Evolutionary conservation across 306 rosid species (phyloP), one percentile per base, ranked within the genome.

Genomic region (Acmispon strigosus): DNA sequence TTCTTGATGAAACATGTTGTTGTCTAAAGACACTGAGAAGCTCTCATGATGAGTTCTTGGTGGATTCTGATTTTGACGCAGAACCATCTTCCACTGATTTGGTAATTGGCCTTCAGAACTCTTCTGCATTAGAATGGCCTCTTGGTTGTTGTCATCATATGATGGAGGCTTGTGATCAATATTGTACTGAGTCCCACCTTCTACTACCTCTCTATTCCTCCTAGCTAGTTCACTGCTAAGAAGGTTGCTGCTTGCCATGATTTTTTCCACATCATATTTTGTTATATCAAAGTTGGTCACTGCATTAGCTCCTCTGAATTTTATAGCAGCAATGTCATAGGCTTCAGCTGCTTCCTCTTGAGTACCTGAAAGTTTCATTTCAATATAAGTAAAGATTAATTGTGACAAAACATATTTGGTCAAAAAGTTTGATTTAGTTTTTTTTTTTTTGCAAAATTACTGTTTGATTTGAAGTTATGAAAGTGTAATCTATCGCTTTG

Each of bases 291-390:
- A 92, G 84, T 92, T 92, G 6, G 98, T 92, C 2, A 92, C 98
- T 3, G 98, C 96, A 80, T 84, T 87, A 6, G 79, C 73, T 53
- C 98, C 98, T 32, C 98, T 69, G 62, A 92, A 89, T 75, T 92
- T 92, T 50, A 92, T 92, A 39, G 98, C 98, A 2, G 98, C 96
- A 43, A 92, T 75, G 72, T 92, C 98, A 8, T 92, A 92, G 37
- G 98, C 96, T 73, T 92, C 98, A 3, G 98, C 98, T 32, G 98
- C 98, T 82, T 92, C 96, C 83, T 92, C 98, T 85, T 92, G 98
- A 6, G 96, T 89, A 78, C 98, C 98, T 92, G 45, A 53, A 55
- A 61, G 19, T 49, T 72, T 51, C 78, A 74, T 61, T 62, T 67
- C 76, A 59, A 48, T 58, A 1, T 50, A 18, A 70, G 16, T 67